These are phyloP conservation scores for Malus hybrid DNA, from an alignment of 331 rosid genomes.

Conservation along the genomic window DNA sequence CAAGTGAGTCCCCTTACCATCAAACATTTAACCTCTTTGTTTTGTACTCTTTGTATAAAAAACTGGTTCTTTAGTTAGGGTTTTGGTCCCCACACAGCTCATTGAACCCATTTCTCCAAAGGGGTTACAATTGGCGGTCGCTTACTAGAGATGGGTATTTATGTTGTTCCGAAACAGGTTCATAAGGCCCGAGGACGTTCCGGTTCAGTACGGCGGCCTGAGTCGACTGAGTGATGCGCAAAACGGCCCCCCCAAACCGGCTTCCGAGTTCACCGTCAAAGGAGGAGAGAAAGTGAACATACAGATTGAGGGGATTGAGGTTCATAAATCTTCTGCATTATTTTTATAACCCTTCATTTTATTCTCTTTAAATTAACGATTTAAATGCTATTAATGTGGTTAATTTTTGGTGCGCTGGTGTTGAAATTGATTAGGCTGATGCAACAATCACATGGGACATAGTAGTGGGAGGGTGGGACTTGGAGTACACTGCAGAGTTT, in stretches of 20 bases:
- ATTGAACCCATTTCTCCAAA: not conserved
- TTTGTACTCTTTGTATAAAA: no score
- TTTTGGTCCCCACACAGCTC: not conserved
- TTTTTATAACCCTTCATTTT: not conserved
- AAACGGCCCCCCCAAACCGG: conserved; percentile 84
- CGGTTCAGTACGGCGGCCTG: conserved; percentile 90
- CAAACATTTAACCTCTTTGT: no score
- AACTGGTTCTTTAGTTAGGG: no score
- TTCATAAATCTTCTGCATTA: not conserved
- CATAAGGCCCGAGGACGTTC: conserved; percentile 90
- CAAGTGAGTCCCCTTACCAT: conserved; percentile 45
- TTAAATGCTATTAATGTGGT: not conserved
- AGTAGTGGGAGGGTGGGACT: conserved; percentile 95
- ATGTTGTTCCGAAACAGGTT: conserved; percentile 43
- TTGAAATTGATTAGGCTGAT: conserved; percentile 35
- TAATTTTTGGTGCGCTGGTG: not conserved
- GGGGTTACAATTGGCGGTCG: not conserved
- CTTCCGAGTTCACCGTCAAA: conserved; percentile 85
- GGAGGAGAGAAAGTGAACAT: conserved; percentile 99
- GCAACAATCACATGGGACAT: conserved; percentile 89
- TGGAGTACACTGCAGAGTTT: conserved; percentile 88
- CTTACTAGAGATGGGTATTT: not conserved
- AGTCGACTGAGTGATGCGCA: conserved; percentile 56
- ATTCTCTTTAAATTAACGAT: not conserved
- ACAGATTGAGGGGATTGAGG: conserved; percentile 98